Evolutionary conservation across 164 flowering plant species (phyloP), one percentile per base, ranked within the genome.

Genomic region (Kingdonia uniflora): DNA sequence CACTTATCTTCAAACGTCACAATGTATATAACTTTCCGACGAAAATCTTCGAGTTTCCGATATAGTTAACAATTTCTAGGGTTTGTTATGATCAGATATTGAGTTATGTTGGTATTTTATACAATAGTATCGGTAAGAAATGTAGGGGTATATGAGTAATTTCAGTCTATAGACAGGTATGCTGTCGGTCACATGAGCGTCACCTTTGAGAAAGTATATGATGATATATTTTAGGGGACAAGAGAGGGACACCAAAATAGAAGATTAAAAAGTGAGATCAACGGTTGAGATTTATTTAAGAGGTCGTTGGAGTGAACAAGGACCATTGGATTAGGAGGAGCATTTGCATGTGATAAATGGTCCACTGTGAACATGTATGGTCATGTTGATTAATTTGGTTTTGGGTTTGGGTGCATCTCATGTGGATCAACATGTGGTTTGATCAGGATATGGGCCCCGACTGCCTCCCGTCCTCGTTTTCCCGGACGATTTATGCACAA

Each of bases 111-210:
- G 4, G 35, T 29, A 29, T 29, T 29, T 29, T 29, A 29, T 29
- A 29, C 35, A 8, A 29, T 29, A 29, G n/a, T 2, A 45, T 16
- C 33, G 38, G 19, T n/a, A 11, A n/a, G n/a, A 37, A 20, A 29
- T 11, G 14, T 23, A 39, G 65, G 26, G 41, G 42, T 35, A 16
- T 15, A 14, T 1, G 5, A 14, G 44, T 50, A 74, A 76, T 73
- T 63, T 42, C 16, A 80, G 79, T 73, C 77, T n/a, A 74, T 68
- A 67, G 78, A 63, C 68, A 77, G 74, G 65, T 58, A 74, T 63
- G 68, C 44, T 83, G 84, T 81, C 82, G 82, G 78, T 61, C 59
- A 73, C 65, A 67, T 38, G 17, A 33, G 70, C 54, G 57, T 74
- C 84, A 75, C 11, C 60, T 57, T 74, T 64, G 62, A 74, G 65